These are phyloP conservation scores for Talaromyces sp. DNA, from an alignment of 2,329 filamentous ascomycete genomes.

Conservation along the genomic window DNA sequence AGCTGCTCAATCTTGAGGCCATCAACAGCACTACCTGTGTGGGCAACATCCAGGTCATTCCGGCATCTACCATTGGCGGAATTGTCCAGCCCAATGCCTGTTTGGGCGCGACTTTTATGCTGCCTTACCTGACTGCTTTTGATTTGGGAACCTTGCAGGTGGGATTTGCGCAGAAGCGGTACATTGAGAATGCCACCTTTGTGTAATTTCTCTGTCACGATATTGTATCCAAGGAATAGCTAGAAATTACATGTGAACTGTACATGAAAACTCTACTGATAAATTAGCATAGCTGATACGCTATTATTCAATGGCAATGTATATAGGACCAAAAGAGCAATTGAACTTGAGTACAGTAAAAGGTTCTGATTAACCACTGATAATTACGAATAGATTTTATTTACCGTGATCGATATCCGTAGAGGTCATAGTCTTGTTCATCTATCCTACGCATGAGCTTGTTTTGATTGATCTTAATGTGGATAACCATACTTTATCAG, in stretches of 20 bases:
- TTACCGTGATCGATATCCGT: no score
- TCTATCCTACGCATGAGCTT: no score
- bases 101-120: constrained; percentile 12
- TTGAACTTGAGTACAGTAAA: no score
- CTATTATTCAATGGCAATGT: neutral
- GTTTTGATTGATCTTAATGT: no score
- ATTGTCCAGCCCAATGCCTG: constrained; percentile 11
- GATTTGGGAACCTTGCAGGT: constrained; percentile 9
- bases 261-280: neutral
- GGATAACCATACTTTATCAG: neutral
- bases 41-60: constrained; percentile 13
- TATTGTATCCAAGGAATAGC: no score
- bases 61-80: neutral
- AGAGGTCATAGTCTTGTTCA: no score
- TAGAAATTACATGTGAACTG: neutral
- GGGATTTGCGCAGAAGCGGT: constrained; percentile 10
- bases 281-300: neutral
- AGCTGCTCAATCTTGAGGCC: constrained; percentile 1
- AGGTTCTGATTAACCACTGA: no score
- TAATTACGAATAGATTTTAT: no score
- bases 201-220: neutral
- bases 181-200: constrained; percentile 13
- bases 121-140: constrained; percentile 11
- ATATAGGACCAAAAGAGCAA: no score
- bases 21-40: constrained; percentile 9